A percentile compares a stretch with the other conserved stretches of the same genome.
phyloP scores from a whole-genome alignment of 192 early-diverging fungal genomes.

The Linderina pennispora region DNA sequence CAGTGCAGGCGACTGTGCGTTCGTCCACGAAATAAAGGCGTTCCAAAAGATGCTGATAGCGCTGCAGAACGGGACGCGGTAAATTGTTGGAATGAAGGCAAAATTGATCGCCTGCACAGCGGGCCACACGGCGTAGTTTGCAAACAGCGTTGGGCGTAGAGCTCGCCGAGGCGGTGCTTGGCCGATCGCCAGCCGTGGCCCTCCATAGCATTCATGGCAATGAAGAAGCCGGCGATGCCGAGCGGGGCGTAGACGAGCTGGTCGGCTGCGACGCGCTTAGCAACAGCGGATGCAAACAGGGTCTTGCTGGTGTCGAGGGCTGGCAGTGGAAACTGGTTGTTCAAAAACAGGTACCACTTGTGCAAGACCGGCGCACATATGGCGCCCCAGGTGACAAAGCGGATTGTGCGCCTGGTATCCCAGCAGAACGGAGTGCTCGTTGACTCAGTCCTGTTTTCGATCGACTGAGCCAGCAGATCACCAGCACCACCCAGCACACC shows the following conservation, averaged over 20 bases:
- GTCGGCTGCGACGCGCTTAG: constrained; percentile 55
- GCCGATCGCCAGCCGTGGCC: constrained; percentile 44
- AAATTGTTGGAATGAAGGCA: constrained; percentile 58
- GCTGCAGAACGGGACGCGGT: constrained; percentile 66
- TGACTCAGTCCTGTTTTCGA: too few species aligned
- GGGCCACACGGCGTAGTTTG: constrained; percentile 74
- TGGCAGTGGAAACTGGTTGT: constrained; percentile 53
- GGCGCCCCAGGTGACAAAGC: constrained; percentile 65
- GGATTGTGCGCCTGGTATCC: constrained; percentile 42
- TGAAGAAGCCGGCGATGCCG: constrained; percentile 60
- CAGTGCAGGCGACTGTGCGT: constrained; percentile 20
- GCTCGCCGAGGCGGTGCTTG: constrained; percentile 53
- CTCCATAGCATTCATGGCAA: constrained; percentile 58
- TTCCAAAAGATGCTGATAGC: constrained; percentile 71
- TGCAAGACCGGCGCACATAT: constrained; percentile 61
- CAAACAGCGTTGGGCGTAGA: constrained; percentile 55
- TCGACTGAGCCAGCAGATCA: constrained; percentile 60
- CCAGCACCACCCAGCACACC: constrained; percentile 55
- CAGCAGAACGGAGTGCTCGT: too few species aligned
- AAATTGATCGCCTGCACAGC: constrained; percentile 69
- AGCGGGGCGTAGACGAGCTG: constrained; percentile 63
- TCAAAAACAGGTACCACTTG: constrained; percentile 64
- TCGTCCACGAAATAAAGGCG: constrained; percentile 62
- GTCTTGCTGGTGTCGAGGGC: not conserved
- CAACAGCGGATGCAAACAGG: constrained; percentile 13